phyloP scores from a whole-genome alignment of 805 yeast genomes.

The Kodamaea hsintzibuensis region DNA sequence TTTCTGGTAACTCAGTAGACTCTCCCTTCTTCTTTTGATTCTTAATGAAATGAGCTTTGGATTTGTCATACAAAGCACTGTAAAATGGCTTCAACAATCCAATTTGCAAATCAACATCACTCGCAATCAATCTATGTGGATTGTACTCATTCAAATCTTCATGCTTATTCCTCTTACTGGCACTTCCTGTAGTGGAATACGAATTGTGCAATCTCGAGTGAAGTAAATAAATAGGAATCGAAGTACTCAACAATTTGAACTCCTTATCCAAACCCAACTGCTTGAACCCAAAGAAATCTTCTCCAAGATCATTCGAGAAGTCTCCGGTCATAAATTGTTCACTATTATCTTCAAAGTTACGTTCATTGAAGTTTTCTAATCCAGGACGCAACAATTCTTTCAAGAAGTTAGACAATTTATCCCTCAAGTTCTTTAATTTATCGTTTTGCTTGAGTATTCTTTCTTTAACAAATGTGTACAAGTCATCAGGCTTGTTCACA shows the following conservation, averaged over 20 bases:
- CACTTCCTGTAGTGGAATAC: conserved; percentile 43
- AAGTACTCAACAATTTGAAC: conserved; percentile 76
- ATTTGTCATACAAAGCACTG: conserved; percentile 39
- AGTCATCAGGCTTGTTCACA: conserved; percentile 70
- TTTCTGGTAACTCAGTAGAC: conserved; percentile 42
- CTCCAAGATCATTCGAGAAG: conserved; percentile 90
- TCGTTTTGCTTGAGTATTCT: conserved; percentile 66
- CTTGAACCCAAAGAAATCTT: conserved; percentile 95
- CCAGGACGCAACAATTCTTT: conserved; percentile 84
- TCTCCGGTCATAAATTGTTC: conserved; percentile 95
- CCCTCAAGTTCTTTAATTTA: conserved; percentile 68
- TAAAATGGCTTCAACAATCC: conserved; percentile 60
- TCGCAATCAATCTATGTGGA: conserved; percentile 53
- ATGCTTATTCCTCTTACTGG: conserved; percentile 53
- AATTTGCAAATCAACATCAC: conserved; percentile 53
- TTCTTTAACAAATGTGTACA: conserved; percentile 73
- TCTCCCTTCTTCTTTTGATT: conserved; percentile 43
- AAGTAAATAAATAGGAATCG: conserved; percentile 86
- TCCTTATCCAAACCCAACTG: conserved; percentile 94
- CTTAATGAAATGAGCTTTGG: conserved; percentile 42
- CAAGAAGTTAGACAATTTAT: conserved; percentile 67
- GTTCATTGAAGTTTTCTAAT: conserved; percentile 69
- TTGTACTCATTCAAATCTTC: conserved; percentile 64
- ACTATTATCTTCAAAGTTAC: conserved; percentile 82
- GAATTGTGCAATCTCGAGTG: conserved; percentile 72